phyloP scores from a whole-genome alignment of 2,329 filamentous ascomycete species.

The Herpomyces periplanetae region DNA sequence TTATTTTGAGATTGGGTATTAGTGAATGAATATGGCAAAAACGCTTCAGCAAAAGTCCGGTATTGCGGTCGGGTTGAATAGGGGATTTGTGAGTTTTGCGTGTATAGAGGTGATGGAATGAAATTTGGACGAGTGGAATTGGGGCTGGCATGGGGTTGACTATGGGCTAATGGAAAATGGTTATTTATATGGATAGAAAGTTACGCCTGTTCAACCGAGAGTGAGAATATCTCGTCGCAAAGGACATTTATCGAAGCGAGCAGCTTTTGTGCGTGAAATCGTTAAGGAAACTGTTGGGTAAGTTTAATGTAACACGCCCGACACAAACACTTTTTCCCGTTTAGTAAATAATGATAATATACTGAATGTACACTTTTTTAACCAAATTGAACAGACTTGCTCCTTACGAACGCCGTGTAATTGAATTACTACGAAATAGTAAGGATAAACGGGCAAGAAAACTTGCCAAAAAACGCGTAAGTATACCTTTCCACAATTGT shows the following conservation, averaged over 20 bases:
- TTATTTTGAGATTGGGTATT: too few species aligned
- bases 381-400: slow-evolving; percentile 25
- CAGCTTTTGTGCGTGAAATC: slow-evolving; percentile 79
- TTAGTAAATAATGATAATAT: too few species aligned
- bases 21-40: too few species aligned
- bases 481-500: slow-evolving; percentile 11
- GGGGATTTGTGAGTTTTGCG: slow-evolving; percentile 19
- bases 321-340: too few species aligned
- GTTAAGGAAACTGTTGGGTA: slow-evolving; percentile 94
- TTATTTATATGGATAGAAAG: slow-evolving; percentile 20
- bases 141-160: too few species aligned
- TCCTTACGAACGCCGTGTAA: slow-evolving; percentile 89
- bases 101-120: too few species aligned
- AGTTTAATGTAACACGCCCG: too few species aligned
- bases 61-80: slow-evolving; percentile 20
- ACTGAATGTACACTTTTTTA: too few species aligned
- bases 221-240: slow-evolving; percentile 48
- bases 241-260: slow-evolving; percentile 85
- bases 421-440: slow-evolving; percentile 93
- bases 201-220: slow-evolving; percentile 36
- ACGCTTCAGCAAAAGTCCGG: slow-evolving; percentile 9
- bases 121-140: too few species aligned
- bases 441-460: slow-evolving; percentile 98
- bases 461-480: slow-evolving; percentile 92
- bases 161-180: too few species aligned